A percentile compares a stretch with the other conserved stretches of the same genome.
These are phyloP conservation scores for Puccinia novopanici DNA, from an alignment of 1,284 basidiomycete species.

Conservation along the genomic window DNA sequence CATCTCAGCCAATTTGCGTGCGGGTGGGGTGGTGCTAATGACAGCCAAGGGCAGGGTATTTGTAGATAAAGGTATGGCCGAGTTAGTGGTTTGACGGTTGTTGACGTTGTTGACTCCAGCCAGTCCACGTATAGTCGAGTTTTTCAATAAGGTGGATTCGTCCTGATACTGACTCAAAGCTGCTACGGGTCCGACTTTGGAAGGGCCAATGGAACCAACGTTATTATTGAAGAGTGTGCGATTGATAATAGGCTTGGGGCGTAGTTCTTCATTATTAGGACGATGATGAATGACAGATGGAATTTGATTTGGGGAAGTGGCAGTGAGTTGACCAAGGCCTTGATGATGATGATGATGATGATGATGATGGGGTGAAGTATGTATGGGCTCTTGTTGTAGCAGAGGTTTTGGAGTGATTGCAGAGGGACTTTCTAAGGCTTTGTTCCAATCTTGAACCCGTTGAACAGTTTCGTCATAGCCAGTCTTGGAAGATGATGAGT, in stretches of 20 bases:
- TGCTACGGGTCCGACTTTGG: conserved; percentile 12
- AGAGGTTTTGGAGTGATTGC: conserved; percentile 29
- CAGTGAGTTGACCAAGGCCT: conserved; percentile 5
- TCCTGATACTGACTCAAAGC: conserved; percentile 16
- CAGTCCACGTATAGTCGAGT: conserved; percentile 45
- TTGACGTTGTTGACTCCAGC: conserved; percentile 15
- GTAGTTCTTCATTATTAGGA: conserved; percentile 27
- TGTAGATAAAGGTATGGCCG: conserved; percentile 52
- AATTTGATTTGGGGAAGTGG: conserved; percentile 9
- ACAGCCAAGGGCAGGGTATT: conserved; percentile 53
- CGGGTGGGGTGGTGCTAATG: conserved; percentile 53
- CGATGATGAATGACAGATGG: conserved; percentile 29
- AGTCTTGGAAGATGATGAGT: conserved; percentile 48
- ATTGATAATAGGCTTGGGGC: conserved; percentile 20
- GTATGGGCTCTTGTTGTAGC: not conserved
- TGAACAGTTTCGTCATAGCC: conserved; percentile 85
- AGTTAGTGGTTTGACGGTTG: conserved; percentile 51
- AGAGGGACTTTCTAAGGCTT: conserved; percentile 66
- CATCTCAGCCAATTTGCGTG: conserved; percentile 60
- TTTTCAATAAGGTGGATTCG: conserved; percentile 40
- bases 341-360: conserved; percentile 7
- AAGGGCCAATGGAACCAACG: conserved; percentile 23
- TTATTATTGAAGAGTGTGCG: conserved; percentile 19
- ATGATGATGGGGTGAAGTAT: conserved; percentile 29
- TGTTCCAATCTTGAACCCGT: conserved; percentile 97